phyloP scores from a whole-genome alignment of 345 rosid species.

The Capsella bursapastoris region DNA sequence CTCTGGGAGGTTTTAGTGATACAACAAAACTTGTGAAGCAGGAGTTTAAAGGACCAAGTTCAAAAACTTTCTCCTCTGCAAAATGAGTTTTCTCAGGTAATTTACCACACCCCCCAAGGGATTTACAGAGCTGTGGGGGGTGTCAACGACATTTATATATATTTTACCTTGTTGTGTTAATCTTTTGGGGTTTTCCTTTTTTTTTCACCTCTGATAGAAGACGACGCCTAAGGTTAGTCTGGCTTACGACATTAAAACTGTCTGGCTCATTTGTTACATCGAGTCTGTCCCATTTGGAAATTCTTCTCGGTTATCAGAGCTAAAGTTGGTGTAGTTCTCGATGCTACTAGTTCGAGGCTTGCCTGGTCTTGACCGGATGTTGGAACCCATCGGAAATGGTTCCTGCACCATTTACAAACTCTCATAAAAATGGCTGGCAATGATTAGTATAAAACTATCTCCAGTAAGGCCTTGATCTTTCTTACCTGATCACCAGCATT shows the following conservation, averaged over 20 bases:
- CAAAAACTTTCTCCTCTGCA: conserved; percentile 35
- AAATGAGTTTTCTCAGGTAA: conserved; percentile 28
- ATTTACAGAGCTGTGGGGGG: conserved; percentile 43
- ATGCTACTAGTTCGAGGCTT: conserved; percentile 60
- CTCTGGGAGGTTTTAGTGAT: conserved; percentile 33
- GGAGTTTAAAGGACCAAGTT: conserved; percentile 26
- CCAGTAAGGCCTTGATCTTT: conserved; percentile 22
- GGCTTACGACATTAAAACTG: conserved; percentile 36
- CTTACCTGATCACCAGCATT: conserved; percentile 90
- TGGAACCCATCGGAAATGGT: conserved; percentile 82
- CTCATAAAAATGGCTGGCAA: neutral
- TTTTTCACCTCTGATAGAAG: conserved; percentile 31
- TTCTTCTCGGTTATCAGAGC: conserved; percentile 63
- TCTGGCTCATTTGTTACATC: conserved; percentile 36
- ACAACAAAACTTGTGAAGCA: conserved; percentile 44
- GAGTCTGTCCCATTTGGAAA: conserved; percentile 35
- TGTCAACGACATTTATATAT: conserved; percentile 12
- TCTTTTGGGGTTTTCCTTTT: conserved; percentile 17
- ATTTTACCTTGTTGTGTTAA: conserved; percentile 37
- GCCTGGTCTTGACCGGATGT: conserved; percentile 71
- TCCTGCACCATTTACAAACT: conserved; percentile 52
- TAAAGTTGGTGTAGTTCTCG: conserved; percentile 54
- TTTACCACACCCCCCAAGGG: conserved; percentile 21
- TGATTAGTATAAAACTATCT: conserved; percentile 19
- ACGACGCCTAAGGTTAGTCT: conserved; percentile 41